Conservation (phyloP, 2,329 filamentous ascomycete genomes). For the Trichoderma brevicompactum region DNA sequence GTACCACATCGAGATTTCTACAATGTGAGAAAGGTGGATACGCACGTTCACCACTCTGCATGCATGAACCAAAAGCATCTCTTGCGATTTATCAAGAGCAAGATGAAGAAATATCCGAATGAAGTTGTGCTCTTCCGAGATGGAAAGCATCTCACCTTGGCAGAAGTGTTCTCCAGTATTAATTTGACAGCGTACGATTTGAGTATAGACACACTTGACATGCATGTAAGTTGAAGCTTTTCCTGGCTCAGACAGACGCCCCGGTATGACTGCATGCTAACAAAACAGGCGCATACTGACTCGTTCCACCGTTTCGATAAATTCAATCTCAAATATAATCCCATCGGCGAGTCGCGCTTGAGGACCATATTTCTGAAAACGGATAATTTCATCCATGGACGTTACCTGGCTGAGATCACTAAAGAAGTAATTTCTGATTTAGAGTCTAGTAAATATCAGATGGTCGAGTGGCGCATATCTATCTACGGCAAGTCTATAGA, state of each 20-base stretch:
- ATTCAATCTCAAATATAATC: conserved; percentile 99
- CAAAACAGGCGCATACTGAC: conserved; percentile 80
- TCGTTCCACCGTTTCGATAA: conserved; percentile 99
- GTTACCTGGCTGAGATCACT: conserved; percentile 95
- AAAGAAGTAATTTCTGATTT: conserved; percentile 97
- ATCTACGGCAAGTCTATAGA: conserved; percentile 91
- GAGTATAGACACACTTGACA: conserved; percentile 97
- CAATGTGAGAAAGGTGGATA: conserved; percentile 98
- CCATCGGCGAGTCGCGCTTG: conserved; percentile 90
- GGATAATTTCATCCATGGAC: conserved; percentile 94
- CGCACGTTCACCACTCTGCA: conserved; percentile 97
- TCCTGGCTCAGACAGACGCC: conserved; percentile 47
- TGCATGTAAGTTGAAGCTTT: conserved; percentile 78
- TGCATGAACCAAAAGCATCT: conserved; percentile 99
- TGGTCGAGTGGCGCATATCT: conserved; percentile 99
- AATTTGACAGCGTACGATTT: conserved; percentile 96
- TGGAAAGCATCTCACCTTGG: conserved; percentile 86
- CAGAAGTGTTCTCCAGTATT: conserved; percentile 95
- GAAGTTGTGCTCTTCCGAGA: conserved; percentile 93
- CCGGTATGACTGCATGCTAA: conserved; percentile 68
- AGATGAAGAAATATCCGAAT: conserved; percentile 98
- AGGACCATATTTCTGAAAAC: conserved; percentile 99
- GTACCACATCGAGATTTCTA: conserved; percentile 99
- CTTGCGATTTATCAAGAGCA: conserved; percentile 97
- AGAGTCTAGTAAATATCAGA: conserved; percentile 98